Conservation (phyloP, 768 basidiomycete genomes). For the Hericium coralloides region DNA sequence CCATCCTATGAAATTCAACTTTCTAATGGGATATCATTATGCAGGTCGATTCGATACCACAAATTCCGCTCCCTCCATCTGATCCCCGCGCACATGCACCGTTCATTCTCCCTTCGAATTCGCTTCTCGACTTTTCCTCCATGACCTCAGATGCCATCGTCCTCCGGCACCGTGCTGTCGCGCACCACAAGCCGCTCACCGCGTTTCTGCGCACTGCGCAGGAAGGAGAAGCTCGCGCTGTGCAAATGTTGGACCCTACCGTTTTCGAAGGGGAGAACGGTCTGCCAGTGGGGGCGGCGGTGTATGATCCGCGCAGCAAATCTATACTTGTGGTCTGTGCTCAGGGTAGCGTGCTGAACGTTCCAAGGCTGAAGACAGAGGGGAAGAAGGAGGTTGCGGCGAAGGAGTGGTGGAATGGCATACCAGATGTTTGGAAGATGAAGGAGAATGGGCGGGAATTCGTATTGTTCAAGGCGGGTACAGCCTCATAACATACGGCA, state of each 20-base stretch:
- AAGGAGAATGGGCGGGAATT: not conserved
- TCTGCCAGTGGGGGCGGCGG: not conserved
- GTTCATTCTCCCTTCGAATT: slow-evolving; percentile 30
- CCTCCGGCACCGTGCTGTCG: slow-evolving; percentile 50
- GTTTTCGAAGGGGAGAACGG: not conserved
- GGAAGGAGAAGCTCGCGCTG: not conserved
- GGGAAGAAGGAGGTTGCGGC: slow-evolving; percentile 44
- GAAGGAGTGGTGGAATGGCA: slow-evolving; percentile 74
- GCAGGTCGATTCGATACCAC: slow-evolving; percentile 29
- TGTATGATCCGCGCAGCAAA: not conserved
- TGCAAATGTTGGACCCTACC: not conserved
- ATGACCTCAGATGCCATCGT: slow-evolving; percentile 51
- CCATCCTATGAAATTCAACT: too few relatives aligned
- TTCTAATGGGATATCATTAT: not conserved
- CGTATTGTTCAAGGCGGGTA: not conserved
- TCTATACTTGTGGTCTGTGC: slow-evolving; percentile 46
- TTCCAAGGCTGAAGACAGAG: slow-evolving; percentile 51
- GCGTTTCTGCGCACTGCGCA: slow-evolving; percentile 13
- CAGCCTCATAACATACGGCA: not conserved
- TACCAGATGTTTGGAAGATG: not conserved
- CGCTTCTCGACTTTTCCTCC: slow-evolving; percentile 43
- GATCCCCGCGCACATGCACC: not conserved
- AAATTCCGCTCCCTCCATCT: slow-evolving; percentile 30
- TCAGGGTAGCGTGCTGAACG: slow-evolving; percentile 38
- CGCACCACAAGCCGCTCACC: slow-evolving; percentile 44